These are phyloP conservation scores for Drosera spatulata DNA, from an alignment of 179 eudicot genomes.

Conservation along the genomic window DNA sequence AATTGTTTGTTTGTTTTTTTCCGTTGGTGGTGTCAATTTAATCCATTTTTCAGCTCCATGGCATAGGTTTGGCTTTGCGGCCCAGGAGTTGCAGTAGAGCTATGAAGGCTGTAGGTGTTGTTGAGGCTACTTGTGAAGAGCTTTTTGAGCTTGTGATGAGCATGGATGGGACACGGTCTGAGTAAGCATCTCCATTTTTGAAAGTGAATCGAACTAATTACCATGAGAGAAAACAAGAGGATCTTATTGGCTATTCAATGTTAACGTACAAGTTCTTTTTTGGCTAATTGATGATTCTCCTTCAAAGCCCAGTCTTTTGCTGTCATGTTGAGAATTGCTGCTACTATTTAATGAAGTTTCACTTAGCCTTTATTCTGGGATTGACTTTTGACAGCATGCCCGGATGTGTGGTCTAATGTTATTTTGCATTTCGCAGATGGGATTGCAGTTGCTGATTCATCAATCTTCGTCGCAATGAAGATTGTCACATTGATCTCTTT, in stretches of 20 bases:
- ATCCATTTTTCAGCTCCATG: constrained; percentile 11
- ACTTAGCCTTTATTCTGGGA: background rate
- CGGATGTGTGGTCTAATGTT: no score
- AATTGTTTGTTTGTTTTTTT: constrained; percentile 3
- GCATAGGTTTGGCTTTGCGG: constrained; percentile 25
- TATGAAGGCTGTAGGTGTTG: constrained; percentile 99
- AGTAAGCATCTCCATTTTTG: constrained; percentile 40
- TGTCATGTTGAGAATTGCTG: no score
- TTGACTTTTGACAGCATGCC: no score
- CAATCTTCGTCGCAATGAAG: no score
- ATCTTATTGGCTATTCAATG: no score
- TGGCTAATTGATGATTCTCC: no score
- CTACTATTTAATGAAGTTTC: background rate
- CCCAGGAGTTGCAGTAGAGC: constrained; percentile 99
- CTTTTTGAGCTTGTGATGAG: constrained; percentile 97
- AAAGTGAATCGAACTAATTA: background rate
- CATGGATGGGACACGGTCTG: constrained; percentile 95
- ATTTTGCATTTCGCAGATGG: constrained; percentile 50
- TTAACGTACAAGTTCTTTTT: no score
- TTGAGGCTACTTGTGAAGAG: constrained; percentile 96
- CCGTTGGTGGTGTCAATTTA: constrained; percentile 4
- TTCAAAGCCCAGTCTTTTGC: no score
- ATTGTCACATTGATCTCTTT: no score
- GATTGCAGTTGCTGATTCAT: constrained; percentile 93
- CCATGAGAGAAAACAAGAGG: no score